Percentiles rank a stretch among this genome's conserved stretches.
These are phyloP conservation scores for Kazachstania africana DNA, from an alignment of 805 yeast species.

Conservation along the genomic window DNA sequence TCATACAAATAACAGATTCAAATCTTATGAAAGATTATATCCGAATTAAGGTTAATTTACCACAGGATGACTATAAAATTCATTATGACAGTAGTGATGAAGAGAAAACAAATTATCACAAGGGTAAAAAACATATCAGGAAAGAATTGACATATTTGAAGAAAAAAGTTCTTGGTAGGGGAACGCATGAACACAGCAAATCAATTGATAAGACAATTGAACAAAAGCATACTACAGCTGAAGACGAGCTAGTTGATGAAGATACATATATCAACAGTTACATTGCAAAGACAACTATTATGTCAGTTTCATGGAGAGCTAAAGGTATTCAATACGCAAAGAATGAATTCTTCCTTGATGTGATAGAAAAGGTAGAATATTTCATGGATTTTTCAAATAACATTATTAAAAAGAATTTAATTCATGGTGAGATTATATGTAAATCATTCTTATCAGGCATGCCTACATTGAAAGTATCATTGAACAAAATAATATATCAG, in stretches of 20 bases:
- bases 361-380: slow-evolving; percentile 63
- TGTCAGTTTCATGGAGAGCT: slow-evolving; percentile 81
- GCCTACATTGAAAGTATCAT: slow-evolving; percentile 70
- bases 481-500: slow-evolving; percentile 52
- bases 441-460: slow-evolving; percentile 78
- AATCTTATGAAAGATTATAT: slow-evolving; percentile 70
- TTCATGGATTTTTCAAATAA: slow-evolving; percentile 49
- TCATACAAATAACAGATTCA: slow-evolving; percentile 75
- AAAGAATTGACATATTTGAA: slow-evolving; percentile 4
- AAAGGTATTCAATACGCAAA: slow-evolving; percentile 81
- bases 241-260: slow-evolving; percentile 8
- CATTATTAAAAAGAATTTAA: slow-evolving; percentile 51
- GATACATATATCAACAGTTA: slow-evolving; percentile 48
- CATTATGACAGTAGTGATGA: slow-evolving; percentile 4
- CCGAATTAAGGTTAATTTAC: slow-evolving; percentile 39
- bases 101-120: slow-evolving; percentile 1
- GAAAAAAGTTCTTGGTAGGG: slow-evolving; percentile 5
- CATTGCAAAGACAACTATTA: slow-evolving; percentile 65
- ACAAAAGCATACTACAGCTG: slow-evolving; percentile 2
- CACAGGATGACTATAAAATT: slow-evolving; percentile 9
- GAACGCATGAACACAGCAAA: slow-evolving; percentile 3
- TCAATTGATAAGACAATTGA: background rate
- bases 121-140: slow-evolving; percentile 1
- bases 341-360: slow-evolving; percentile 84
- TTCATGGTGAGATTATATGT: slow-evolving; percentile 62